Evolutionary conservation across 352 stramenopile species (phyloP).

Genomic region (Detonula confervacea): DNA sequence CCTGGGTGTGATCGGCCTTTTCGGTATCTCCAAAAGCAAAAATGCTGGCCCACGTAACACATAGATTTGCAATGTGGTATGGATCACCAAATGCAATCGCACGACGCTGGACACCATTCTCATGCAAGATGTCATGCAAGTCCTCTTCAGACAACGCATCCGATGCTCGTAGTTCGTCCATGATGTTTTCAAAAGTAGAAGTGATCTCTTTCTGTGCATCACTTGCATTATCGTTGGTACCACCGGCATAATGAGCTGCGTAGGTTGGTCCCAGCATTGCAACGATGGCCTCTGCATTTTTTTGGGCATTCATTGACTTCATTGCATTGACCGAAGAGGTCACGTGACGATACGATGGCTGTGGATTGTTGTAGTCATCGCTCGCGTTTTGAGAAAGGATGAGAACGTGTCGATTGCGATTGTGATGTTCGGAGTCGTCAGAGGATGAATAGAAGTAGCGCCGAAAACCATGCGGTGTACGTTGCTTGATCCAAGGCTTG

Average conservation of each 20-base stretch:
- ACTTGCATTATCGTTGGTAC: conserved; percentile 16
- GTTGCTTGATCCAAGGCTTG: background rate
- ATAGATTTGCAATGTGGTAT: conserved; percentile 7
- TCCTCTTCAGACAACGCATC: background rate
- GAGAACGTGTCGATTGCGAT: background rate
- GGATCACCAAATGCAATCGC: conserved; percentile 22
- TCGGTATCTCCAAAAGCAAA: background rate
- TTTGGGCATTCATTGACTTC: background rate
- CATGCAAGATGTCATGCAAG: background rate
- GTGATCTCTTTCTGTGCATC: conserved; percentile 24
- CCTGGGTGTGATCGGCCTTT: conserved; percentile 13
- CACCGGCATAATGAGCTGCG: conserved; percentile 7
- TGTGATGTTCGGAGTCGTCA: background rate
- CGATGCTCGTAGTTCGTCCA: background rate
- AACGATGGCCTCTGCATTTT: background rate
- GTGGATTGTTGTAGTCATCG: background rate
- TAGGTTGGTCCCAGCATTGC: background rate
- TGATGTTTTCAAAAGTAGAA: background rate
- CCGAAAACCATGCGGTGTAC: background rate
- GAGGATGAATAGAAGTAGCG: background rate
- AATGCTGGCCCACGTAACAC: conserved; percentile 8
- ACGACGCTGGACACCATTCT: conserved; percentile 6
- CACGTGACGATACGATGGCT: background rate
- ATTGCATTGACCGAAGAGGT: background rate
- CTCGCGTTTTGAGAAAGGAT: background rate